These are phyloP conservation scores for Hyaloscypha variabilis DNA, from an alignment of 495 filamentous ascomycete genomes.

Conservation along the genomic window DNA sequence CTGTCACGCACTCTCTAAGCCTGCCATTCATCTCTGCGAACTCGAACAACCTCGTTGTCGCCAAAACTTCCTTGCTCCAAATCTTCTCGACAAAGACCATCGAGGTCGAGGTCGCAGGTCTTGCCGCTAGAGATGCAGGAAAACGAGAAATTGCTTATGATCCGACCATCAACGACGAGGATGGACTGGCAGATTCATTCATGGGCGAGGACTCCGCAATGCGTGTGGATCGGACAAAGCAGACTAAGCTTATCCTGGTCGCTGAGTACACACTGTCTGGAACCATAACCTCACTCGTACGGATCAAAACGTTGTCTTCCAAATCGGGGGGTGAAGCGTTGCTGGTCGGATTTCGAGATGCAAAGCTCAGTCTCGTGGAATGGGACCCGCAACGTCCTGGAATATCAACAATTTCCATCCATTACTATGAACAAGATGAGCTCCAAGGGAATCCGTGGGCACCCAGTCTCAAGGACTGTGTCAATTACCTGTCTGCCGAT, in stretches of 20 bases:
- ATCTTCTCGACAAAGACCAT: slow-evolving; percentile 68
- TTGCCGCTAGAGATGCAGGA: slow-evolving; percentile 27
- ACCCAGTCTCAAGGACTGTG: slow-evolving; percentile 65
- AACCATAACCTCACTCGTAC: slow-evolving; percentile 77
- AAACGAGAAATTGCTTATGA: slow-evolving; percentile 24
- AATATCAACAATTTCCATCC: slow-evolving; percentile 87
- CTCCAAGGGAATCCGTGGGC: slow-evolving; percentile 75
- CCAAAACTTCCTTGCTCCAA: slow-evolving; percentile 88
- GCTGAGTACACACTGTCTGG: slow-evolving; percentile 82
- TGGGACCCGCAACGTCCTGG: slow-evolving; percentile 84
- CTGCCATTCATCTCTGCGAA: slow-evolving; percentile 75
- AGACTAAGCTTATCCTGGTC: slow-evolving; percentile 80
- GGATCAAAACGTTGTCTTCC: slow-evolving; percentile 68
- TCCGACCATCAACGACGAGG: slow-evolving; percentile 55
- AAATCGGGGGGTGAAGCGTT: slow-evolving; percentile 86
- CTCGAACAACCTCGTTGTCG: slow-evolving; percentile 82
- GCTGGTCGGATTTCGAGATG: slow-evolving; percentile 82
- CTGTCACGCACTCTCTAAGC: slow-evolving; percentile 84
- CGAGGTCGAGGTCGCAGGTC: slow-evolving; percentile 53
- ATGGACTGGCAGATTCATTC: slow-evolving; percentile 62
- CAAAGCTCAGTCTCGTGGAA: slow-evolving; percentile 88
- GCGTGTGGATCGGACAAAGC: slow-evolving; percentile 58
- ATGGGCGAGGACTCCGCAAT: slow-evolving; percentile 56
- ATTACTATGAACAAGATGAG: slow-evolving; percentile 97
- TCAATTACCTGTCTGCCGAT: slow-evolving; percentile 83